Evolutionary conservation across 306 rosid genomes (phyloP), one percentile per base, ranked within the genome.

Genomic region (Quillaja saponaria): DNA sequence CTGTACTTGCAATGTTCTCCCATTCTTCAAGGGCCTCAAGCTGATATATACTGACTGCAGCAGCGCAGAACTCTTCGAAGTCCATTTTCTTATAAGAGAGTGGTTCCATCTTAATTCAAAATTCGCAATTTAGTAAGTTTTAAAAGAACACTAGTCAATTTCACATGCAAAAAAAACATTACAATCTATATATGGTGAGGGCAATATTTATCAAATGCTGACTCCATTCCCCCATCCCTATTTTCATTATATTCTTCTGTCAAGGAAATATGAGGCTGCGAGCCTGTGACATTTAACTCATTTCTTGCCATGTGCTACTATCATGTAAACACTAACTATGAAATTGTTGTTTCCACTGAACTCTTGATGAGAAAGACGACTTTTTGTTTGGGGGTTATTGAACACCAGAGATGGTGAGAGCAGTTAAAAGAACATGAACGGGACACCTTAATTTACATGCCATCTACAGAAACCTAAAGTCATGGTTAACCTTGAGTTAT

Each of bases 1-100:
- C 98, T 21, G 76, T 54, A 53, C 55, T 74, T 60, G 96, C 85
- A 48, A 88, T 92, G 67, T 54, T 76, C 53, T 92, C 98, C 98
- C 98, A 92, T 47, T 82, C 80, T 53, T 63, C 89, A 48, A 79
- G 85, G 71, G 80, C 90, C 90, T 92, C 98, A 4, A 92, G 86
- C 82, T 92, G 98, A 78, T 92, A 72, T n/a, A 84, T 55, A 66
- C 88, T 88, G 67, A 81, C 80, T 68, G 96, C 95, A 1, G 98
- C 96, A 0, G 91, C 96, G 0, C 98, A 82, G 69, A 92, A 92
- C 83, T 92, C 98, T 70, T 88, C 87, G 6, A 92, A 92, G 76
- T 86, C 90, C 90, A 92, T 33, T 16, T 73, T 86, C 59, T 83
- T 83, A 40, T 76, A 73, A 19, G 94, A 49, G 20, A 92, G 87